Evolutionary conservation across 1,284 basidiomycete species (phyloP).

Genomic region (Cryptococcus wingfieldii): DNA sequence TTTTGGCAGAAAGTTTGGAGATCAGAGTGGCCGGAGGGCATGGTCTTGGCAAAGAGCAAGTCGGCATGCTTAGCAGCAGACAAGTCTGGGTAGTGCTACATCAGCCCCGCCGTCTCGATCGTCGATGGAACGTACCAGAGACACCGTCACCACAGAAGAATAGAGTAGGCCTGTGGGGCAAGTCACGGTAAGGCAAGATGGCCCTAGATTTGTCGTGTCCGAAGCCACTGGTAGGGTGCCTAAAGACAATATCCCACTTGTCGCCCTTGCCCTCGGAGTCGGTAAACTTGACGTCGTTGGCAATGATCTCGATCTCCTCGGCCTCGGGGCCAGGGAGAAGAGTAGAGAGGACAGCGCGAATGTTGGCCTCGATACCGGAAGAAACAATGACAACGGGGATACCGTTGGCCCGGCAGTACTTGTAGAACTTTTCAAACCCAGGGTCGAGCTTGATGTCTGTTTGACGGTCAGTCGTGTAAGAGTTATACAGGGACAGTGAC

Average conservation of each 20-base stretch:
- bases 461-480: conserved; percentile 1
- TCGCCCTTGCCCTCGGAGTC: conserved; percentile 57
- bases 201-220: conserved; percentile 92
- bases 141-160: conserved; percentile 97
- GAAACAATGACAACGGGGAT: conserved; percentile 90
- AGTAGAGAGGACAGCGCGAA: conserved; percentile 77
- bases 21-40: conserved; percentile 75
- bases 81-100: conserved; percentile 57
- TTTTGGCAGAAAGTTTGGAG: conserved; percentile 68
- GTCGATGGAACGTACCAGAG: conserved; percentile 58
- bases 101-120: neutral
- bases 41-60: conserved; percentile 80
- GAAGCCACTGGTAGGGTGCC: conserved; percentile 79
- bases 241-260: conserved; percentile 76
- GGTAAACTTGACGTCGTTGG: conserved; percentile 70
- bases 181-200: conserved; percentile 75
- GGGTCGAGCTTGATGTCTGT: conserved; percentile 77
- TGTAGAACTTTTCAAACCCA: conserved; percentile 80
- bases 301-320: conserved; percentile 75
- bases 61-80: conserved; percentile 86
- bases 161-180: conserved; percentile 67
- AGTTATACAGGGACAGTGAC: conserved; percentile 23
- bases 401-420: conserved; percentile 69
- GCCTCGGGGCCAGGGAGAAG: conserved; percentile 70
- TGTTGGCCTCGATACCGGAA: conserved; percentile 82